These are phyloP conservation scores for Leccinum rimulosum DNA, from an alignment of 768 basidiomycete species.

Conservation along the genomic window DNA sequence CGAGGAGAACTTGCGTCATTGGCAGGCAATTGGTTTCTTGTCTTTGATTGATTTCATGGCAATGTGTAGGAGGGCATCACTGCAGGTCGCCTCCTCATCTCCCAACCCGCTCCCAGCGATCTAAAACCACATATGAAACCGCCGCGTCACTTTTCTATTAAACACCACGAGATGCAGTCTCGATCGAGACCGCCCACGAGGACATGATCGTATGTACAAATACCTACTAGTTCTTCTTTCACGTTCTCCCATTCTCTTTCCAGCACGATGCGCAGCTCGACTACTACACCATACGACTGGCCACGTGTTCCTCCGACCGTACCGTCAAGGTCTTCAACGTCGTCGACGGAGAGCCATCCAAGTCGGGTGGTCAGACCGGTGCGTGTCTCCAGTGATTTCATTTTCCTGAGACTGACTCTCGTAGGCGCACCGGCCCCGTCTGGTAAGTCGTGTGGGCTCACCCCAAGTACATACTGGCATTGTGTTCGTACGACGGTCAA, in stretches of 20 bases:
- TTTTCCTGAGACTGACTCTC: neutral
- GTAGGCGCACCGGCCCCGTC: conserved; percentile 92
- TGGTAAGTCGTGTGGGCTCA: conserved; percentile 99
- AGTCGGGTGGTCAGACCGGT: conserved; percentile 74
- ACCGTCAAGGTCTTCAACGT: conserved; percentile 96
- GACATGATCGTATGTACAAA: conserved; percentile 84
- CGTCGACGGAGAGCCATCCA: conserved; percentile 79
- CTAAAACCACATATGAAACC: neutral
- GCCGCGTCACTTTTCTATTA: neutral
- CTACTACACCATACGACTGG: conserved; percentile 95
- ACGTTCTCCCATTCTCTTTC: neutral
- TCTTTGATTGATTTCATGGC: no score
- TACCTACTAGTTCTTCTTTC: neutral
- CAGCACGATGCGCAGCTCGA: conserved; percentile 98
- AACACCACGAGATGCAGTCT: conserved; percentile 52
- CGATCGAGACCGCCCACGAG: conserved; percentile 93
- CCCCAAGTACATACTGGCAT: conserved; percentile 95
- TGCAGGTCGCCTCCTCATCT: no score
- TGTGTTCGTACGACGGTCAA: conserved; percentile 98
- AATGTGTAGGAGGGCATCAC: no score
- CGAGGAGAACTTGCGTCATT: no score
- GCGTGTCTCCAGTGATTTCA: conserved; percentile 12
- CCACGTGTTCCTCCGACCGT: conserved; percentile 94
- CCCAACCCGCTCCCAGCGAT: no score
- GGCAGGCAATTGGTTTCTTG: no score